These are phyloP conservation scores for Graphilbum fragrans DNA, from an alignment of 2,329 filamentous ascomycete genomes.

Conservation along the genomic window DNA sequence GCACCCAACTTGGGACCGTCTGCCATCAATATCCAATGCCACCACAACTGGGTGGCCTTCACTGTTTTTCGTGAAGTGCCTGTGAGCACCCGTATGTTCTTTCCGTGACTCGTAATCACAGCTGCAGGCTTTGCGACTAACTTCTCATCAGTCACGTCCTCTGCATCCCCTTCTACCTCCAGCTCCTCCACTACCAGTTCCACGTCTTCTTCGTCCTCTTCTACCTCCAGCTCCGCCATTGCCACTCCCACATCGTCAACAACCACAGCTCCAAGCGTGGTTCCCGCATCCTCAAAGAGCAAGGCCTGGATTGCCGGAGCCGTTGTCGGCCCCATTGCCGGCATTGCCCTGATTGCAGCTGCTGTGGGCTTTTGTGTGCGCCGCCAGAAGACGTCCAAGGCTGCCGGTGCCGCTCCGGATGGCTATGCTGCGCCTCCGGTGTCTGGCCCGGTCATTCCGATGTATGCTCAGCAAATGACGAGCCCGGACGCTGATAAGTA, in stretches of 20 bases:
- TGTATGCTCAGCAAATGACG: neutral
- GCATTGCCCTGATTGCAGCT: neutral
- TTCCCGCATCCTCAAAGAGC: neutral
- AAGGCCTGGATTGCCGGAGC: neutral
- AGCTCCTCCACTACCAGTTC: too few species aligned
- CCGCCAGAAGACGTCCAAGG: neutral
- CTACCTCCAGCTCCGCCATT: neutral
- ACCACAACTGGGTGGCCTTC: neutral
- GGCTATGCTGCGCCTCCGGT: neutral
- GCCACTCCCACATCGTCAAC: neutral
- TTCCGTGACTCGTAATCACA: neutral
- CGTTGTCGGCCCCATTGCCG: neutral
- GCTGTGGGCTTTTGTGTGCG: neutral
- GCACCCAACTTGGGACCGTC: neutral
- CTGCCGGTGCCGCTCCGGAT: neutral
- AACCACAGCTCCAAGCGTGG: neutral
- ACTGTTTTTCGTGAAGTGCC: neutral
- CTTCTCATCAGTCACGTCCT: too few species aligned
- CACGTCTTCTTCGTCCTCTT: too few species aligned
- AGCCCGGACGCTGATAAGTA: neutral
- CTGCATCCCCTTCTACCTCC: too few species aligned
- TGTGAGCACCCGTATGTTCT: neutral
- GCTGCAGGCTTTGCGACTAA: too few species aligned
- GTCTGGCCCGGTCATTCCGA: neutral
- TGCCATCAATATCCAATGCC: neutral